A percentile compares a stretch with the other conserved stretches of the same genome.
Evolutionary conservation across 768 basidiomycete genomes (phyloP).

Genomic region (Mycena amicta): DNA sequence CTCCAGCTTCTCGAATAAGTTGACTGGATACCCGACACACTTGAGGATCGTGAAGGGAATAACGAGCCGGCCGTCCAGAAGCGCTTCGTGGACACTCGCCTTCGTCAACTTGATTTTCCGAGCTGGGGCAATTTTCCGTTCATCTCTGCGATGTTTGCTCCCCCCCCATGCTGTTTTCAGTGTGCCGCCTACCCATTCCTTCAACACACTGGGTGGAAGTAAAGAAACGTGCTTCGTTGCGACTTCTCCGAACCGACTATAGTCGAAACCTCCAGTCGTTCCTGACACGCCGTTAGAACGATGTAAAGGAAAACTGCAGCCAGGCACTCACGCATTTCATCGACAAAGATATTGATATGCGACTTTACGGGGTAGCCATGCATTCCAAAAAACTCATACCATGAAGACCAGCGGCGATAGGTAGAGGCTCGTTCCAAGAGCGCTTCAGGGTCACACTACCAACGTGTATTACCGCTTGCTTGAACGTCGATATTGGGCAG

Average conservation of each 20-base stretch:
- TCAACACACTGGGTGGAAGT: constrained; percentile 7
- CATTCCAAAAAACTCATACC: constrained; percentile 19
- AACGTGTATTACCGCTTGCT: background rate
- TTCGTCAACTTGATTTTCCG: constrained; percentile 3
- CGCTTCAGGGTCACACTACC: constrained; percentile 18
- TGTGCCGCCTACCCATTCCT: constrained; percentile 10
- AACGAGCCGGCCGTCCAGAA: constrained; percentile 18
- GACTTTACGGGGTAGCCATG: background rate
- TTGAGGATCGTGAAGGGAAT: constrained; percentile 24
- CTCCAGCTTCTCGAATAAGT: constrained; percentile 20
- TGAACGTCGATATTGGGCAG: too few species aligned
- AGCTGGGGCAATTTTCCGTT: too few species aligned
- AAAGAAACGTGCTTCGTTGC: constrained; percentile 12
- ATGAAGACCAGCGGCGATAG: constrained; percentile 14
- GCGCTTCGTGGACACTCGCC: constrained; percentile 11
- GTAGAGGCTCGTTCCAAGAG: constrained; percentile 21
- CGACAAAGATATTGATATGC: constrained; percentile 17
- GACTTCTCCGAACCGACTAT: constrained; percentile 14
- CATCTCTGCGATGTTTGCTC: too few species aligned
- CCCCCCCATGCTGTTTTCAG: too few species aligned
- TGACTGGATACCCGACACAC: constrained; percentile 23
- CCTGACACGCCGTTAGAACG: background rate
- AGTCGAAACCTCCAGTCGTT: constrained; percentile 15
- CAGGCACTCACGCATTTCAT: constrained; percentile 4
- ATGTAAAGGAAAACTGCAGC: background rate